Percentiles rank a stretch among this genome's conserved stretches.
These are phyloP conservation scores for Diplodia intermedia DNA, from an alignment of 2,329 filamentous ascomycete genomes.

Conservation along the genomic window DNA sequence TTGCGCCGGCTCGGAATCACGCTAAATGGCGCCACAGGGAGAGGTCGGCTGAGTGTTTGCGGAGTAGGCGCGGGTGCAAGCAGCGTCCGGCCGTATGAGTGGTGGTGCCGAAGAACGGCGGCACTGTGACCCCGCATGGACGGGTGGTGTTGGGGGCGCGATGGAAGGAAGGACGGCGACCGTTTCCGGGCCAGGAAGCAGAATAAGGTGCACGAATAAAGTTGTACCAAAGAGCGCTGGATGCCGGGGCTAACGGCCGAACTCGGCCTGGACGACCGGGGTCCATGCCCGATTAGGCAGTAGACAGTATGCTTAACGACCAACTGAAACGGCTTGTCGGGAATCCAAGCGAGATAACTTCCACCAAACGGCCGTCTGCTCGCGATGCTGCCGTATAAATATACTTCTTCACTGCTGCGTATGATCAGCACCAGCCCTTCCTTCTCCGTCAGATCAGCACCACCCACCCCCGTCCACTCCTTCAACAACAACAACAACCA, in stretches of 20 bases:
- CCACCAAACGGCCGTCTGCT: conserved; percentile 2
- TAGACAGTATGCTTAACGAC: conserved; percentile 22
- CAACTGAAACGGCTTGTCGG: conserved; percentile 17
- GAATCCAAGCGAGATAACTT: conserved; percentile 6
- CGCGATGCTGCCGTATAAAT: not conserved
- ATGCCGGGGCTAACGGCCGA: not conserved
- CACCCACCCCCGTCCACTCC: not conserved
- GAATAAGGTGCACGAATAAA: conserved; percentile 19
- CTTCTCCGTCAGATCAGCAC: not conserved
- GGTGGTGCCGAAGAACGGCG: not conserved
- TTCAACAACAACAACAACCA: conserved; percentile 24
- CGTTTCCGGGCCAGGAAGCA: not conserved
- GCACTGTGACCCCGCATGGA: not conserved
- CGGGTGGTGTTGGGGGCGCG: not conserved
- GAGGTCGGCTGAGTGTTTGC: no score
- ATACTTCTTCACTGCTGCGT: not conserved
- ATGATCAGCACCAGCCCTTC: not conserved
- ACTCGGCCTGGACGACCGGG: not conserved
- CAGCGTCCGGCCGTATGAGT: not conserved
- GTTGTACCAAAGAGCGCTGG: not conserved
- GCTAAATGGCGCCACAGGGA: conserved; percentile 6
- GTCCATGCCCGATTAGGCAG: not conserved
- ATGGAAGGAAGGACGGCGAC: not conserved
- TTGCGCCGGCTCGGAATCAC: conserved; percentile 7
- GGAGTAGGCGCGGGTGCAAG: not conserved